Conservation (phyloP, 192 early-diverging fungal genomes). For the Polychytrium aggregatum region DNA sequence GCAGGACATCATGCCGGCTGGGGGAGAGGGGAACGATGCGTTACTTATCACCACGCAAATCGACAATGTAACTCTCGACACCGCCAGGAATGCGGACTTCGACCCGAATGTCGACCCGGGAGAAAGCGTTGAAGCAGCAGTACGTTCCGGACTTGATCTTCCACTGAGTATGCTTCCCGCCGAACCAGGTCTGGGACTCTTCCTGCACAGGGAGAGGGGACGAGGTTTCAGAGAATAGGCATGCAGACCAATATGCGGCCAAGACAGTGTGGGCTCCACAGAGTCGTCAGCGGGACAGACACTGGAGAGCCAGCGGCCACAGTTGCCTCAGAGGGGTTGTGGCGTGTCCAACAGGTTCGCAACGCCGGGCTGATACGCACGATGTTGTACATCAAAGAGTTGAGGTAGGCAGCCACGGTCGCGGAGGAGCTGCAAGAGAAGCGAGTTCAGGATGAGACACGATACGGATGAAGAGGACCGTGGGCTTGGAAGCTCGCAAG, state of each 20-base stretch:
- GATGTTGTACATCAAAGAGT: slow-evolving; percentile 84
- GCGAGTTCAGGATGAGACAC: slow-evolving; percentile 60
- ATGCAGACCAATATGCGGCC: too few species aligned
- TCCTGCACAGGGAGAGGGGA: slow-evolving; percentile 24
- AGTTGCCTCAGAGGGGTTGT: too few species aligned
- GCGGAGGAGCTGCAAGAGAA: slow-evolving; percentile 87
- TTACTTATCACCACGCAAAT: slow-evolving; percentile 78
- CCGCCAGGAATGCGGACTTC: slow-evolving; percentile 97
- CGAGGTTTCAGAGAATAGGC: not conserved
- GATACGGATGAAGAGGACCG: not conserved
- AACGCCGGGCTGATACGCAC: slow-evolving; percentile 23
- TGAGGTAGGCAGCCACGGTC: slow-evolving; percentile 93
- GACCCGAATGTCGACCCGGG: slow-evolving; percentile 92
- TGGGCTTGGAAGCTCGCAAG: not conserved
- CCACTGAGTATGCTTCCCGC: slow-evolving; percentile 34
- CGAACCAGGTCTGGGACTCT: slow-evolving; percentile 54
- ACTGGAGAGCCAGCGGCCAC: too few species aligned
- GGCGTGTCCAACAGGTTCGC: too few species aligned
- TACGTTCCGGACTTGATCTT: slow-evolving; percentile 64
- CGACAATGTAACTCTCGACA: slow-evolving; percentile 86
- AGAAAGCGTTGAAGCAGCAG: slow-evolving; percentile 97
- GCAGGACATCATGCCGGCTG: not conserved
- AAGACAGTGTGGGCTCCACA: not conserved
- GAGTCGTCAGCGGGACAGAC: too few species aligned
- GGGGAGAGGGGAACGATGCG: not conserved